Conservation (phyloP, 2,329 filamentous ascomycete species). For the Zopfia rhizophila region DNA sequence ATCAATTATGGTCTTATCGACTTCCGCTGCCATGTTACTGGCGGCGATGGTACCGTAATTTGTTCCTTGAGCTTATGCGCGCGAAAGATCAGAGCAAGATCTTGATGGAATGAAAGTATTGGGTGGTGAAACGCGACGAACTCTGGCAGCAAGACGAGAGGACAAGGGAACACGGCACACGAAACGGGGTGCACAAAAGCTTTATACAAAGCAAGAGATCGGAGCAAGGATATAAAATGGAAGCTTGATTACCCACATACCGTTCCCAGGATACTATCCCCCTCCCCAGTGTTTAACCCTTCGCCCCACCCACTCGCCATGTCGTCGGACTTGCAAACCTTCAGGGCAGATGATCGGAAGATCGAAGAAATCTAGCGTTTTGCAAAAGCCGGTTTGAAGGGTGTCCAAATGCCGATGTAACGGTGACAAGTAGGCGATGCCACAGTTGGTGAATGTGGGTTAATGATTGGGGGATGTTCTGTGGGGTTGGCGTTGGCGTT, state of each 20-base stretch:
- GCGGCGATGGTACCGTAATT: conserved; percentile 26
- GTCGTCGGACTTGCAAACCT: neutral
- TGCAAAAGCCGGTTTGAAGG: neutral
- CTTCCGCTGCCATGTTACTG: conserved; percentile 17
- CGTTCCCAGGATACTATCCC: conserved; percentile 20
- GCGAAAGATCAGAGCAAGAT: conserved; percentile 11
- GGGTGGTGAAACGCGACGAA: conserved; percentile 1
- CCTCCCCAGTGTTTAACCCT: conserved; percentile 12
- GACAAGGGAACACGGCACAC: conserved; percentile 1
- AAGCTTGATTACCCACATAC: conserved; percentile 29
- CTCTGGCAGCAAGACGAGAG: conserved; percentile 9
- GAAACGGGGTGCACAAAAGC: conserved; percentile 13
- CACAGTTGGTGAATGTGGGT: too few relatives aligned
- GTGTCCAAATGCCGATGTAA: conserved; percentile 12
- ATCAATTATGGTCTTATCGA: conserved; percentile 35
- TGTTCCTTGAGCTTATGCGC: conserved; percentile 13
- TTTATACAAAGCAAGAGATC: conserved; percentile 26
- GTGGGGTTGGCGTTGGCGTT: too few relatives aligned
- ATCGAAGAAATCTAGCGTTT: neutral
- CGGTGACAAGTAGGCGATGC: too few relatives aligned
- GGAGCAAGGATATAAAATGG: conserved; percentile 13
- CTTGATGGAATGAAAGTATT: neutral
- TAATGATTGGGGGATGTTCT: too few relatives aligned
- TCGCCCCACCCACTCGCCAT: conserved; percentile 17
- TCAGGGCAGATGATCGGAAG: neutral